Percentiles rank a stretch among this genome's conserved stretches.
phyloP scores from a whole-genome alignment of 495 filamentous ascomycete species.

The Aspergillus conjunctus region DNA sequence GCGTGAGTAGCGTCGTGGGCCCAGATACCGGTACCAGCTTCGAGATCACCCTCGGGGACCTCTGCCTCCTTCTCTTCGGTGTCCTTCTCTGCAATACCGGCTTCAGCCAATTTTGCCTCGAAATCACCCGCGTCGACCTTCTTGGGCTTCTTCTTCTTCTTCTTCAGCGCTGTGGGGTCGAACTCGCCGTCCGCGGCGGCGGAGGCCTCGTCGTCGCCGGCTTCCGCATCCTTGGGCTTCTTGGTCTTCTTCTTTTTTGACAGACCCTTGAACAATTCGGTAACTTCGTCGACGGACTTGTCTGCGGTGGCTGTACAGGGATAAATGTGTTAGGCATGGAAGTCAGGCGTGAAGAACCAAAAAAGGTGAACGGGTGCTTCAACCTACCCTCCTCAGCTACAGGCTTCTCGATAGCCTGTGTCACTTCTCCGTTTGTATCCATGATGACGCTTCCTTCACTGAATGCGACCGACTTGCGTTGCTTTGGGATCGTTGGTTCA shows the following conservation, averaged over 20 bases:
- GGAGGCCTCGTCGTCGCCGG: slow-evolving; percentile 54
- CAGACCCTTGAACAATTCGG: slow-evolving; percentile 77
- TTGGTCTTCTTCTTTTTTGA: slow-evolving; percentile 85
- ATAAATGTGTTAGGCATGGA: not conserved
- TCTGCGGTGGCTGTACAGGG: slow-evolving; percentile 38
- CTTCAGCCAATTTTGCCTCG: slow-evolving; percentile 77
- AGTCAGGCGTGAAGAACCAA: slow-evolving; percentile 1
- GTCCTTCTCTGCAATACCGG: slow-evolving; percentile 58
- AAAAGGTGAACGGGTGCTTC: not conserved
- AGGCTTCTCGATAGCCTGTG: slow-evolving; percentile 65
- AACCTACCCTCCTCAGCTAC: slow-evolving; percentile 68
- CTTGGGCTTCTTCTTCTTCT: slow-evolving; percentile 90
- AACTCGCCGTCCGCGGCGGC: slow-evolving; percentile 67
- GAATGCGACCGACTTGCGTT: slow-evolving; percentile 90
- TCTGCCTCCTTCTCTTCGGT: slow-evolving; percentile 53
- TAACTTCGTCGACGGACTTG: slow-evolving; percentile 70
- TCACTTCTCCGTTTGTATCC: slow-evolving; percentile 80
- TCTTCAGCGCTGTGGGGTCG: slow-evolving; percentile 79
- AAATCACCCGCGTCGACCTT: slow-evolving; percentile 76
- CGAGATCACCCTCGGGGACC: slow-evolving; percentile 71
- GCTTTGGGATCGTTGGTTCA: slow-evolving; percentile 40
- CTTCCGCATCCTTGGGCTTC: slow-evolving; percentile 62
- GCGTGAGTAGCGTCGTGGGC: slow-evolving; percentile 71
- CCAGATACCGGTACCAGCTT: slow-evolving; percentile 94
- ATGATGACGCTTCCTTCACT: slow-evolving; percentile 81